Percentiles rank a stretch among this genome's conserved stretches.
Evolutionary conservation across 768 basidiomycete genomes (phyloP).

Genomic region (Mycena pura): DNA sequence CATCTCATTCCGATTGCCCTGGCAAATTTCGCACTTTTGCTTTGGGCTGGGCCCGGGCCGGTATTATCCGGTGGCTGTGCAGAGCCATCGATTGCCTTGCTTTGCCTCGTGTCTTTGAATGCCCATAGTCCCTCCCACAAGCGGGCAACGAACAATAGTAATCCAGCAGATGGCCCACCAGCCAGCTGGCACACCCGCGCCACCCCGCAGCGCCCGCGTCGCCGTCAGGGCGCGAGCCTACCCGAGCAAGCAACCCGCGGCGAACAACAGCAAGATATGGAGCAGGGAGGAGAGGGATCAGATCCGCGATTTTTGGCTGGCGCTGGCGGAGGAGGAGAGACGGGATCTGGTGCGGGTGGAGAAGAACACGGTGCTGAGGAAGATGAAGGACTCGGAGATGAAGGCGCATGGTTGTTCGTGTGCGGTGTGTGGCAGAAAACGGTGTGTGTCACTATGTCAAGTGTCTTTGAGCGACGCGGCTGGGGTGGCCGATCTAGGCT

Average conservation of each 20-base stretch:
- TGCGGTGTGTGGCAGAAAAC: constrained; percentile 96
- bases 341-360: constrained; percentile 94
- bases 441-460: constrained; percentile 57
- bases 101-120: not conserved
- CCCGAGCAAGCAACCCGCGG: too few relatives aligned
- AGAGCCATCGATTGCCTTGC: not conserved
- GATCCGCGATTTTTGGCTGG: constrained; percentile 98
- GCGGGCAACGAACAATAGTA: too few relatives aligned
- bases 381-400: constrained; percentile 99
- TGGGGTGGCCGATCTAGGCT: not conserved
- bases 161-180: constrained; percentile 88
- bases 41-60: not conserved
- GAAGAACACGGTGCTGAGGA: constrained; percentile 95
- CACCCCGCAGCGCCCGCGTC: constrained; percentile 52
- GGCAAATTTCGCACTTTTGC: not conserved
- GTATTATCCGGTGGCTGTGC: not conserved
- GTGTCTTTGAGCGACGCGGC: not conserved
- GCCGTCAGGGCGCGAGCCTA: constrained; percentile 58
- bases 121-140: not conserved
- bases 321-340: constrained; percentile 89
- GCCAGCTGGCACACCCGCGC: constrained; percentile 40
- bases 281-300: constrained; percentile 93
- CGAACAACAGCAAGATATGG: constrained; percentile 91
- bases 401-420: constrained; percentile 95
- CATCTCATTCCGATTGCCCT: too few relatives aligned